Base-by-base conservation (phyloP, 2,329 filamentous ascomycete genomes). In the Penicillium sp. region DNA sequence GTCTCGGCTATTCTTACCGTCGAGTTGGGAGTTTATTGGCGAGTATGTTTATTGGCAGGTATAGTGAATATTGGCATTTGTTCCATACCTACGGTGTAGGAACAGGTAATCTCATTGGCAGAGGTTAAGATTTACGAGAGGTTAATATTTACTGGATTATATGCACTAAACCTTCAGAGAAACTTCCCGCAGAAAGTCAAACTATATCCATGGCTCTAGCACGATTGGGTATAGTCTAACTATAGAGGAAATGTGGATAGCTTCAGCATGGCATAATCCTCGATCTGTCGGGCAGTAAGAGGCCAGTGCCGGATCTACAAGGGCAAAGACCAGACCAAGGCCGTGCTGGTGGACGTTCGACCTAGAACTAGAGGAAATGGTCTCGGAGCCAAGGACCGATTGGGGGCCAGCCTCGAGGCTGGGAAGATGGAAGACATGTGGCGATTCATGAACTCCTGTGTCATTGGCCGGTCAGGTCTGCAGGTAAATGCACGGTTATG, bases 191-290 rank as follows among this genome's bases (percentile, higher is more conserved):
- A 26, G 8, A 34, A 34, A 34, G 14, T 16, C 31, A 34, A 34
- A 18, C 31, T 16, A 8, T 5, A 20, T 34, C 31, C 31, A 34
- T 11, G 31, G 31, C 31, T 34, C 31, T 9, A 18, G 31, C 16
- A 18, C 16, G 16, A 34, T 34, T 34, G 8, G 29, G 29, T 6
- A 24, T 6, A 4, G 18, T 20, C 18, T 24, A 9, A 4, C 6
- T n/a, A 16, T 6, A 32, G 16, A 9, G 5, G 10, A n/a, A 24
- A 38, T 24, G 23, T 24, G 23, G 37, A 11, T 28, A 41, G 37
- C 3, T 44, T 46, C 8, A 46, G 45, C 54, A 50, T 9, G 56
- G 54, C 45, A 55, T 37, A 49, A 58, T 42, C 41, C 27, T 4
- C 7, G 8, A 34, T 34, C 14, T 34, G 31, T 31, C n/a, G n/a